Percentiles rank a stretch among this genome's conserved stretches.
Conservation (phyloP, 805 yeast genomes). For the Blastobotrys terrestris region DNA sequence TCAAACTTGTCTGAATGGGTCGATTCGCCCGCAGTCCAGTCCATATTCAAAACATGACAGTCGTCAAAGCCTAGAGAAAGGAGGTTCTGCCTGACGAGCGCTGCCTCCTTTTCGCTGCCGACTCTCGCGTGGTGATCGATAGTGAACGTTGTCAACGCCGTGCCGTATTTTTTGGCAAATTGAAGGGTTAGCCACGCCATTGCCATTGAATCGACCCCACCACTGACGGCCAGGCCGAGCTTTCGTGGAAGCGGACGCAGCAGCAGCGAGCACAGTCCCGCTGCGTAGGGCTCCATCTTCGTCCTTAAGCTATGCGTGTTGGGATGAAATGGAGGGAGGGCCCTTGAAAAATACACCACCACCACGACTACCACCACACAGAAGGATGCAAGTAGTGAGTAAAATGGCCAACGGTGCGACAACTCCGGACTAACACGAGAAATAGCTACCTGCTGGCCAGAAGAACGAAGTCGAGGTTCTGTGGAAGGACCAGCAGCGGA, state of each 20-base stretch:
- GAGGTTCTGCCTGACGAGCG: constrained; percentile 26
- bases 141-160: constrained; percentile 46
- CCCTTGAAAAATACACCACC: neutral
- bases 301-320: too few species aligned
- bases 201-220: constrained; percentile 80
- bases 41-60: constrained; percentile 28
- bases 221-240: constrained; percentile 59
- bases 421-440: neutral
- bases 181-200: constrained; percentile 45
- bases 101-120: constrained; percentile 47
- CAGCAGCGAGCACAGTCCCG: neutral
- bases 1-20: constrained; percentile 40
- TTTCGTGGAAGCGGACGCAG: constrained; percentile 6
- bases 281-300: neutral
- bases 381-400: neutral
- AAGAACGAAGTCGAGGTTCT: constrained; percentile 43
- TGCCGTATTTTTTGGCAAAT: constrained; percentile 29
- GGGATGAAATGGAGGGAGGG: neutral
- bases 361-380: neutral
- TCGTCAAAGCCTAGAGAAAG: constrained; percentile 26
- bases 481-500: constrained; percentile 83
- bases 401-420: too few species aligned
- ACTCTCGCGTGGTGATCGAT: constrained; percentile 57
- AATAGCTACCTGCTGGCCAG: constrained; percentile 20
- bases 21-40: constrained; percentile 14